Evolutionary conservation across 2,329 filamentous ascomycete genomes (phyloP).

Genomic region (Fusarium brevicatenulatum): DNA sequence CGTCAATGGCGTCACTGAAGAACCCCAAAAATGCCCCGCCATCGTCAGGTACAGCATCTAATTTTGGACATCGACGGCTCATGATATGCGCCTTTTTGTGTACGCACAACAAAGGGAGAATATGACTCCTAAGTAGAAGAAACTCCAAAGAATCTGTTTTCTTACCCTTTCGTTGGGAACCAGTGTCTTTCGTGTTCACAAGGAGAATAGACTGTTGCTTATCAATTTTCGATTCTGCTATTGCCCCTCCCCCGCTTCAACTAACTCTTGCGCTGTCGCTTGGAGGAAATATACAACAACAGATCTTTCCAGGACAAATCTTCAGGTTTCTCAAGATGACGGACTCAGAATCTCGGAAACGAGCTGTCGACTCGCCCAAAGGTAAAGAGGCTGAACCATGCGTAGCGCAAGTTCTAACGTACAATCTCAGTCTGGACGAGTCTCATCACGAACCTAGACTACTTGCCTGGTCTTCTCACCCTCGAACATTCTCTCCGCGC

Average conservation of each 20-base stretch:
- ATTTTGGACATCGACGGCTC: conserved; percentile 22
- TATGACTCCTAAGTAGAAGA: neutral
- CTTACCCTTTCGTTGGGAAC: neutral
- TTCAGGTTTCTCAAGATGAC: conserved; percentile 35
- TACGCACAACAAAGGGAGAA: neutral
- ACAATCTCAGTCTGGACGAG: conserved; percentile 79
- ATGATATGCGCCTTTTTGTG: conserved; percentile 5
- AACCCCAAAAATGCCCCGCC: conserved; percentile 22
- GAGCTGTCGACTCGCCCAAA: conserved; percentile 54
- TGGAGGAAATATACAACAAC: neutral
- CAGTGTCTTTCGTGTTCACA: neutral
- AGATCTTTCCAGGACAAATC: neutral
- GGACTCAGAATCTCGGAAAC: conserved; percentile 33
- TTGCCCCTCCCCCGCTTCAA: conserved; percentile 25
- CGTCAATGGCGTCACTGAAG: conserved; percentile 32
- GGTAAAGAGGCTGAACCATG: conserved; percentile 37
- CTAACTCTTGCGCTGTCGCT: conserved; percentile 2
- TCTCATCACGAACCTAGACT: conserved; percentile 84
- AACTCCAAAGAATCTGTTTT: neutral
- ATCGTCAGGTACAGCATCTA: neutral
- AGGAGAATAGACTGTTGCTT: neutral
- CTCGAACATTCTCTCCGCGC: conserved; percentile 80
- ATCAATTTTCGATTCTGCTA: neutral
- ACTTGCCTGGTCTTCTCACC: conserved; percentile 84
- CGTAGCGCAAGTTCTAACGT: neutral